Evolutionary conservation across 306 rosid species (phyloP), one percentile per base, ranked within the genome.

Genomic region (Begonia fuchsioides): DNA sequence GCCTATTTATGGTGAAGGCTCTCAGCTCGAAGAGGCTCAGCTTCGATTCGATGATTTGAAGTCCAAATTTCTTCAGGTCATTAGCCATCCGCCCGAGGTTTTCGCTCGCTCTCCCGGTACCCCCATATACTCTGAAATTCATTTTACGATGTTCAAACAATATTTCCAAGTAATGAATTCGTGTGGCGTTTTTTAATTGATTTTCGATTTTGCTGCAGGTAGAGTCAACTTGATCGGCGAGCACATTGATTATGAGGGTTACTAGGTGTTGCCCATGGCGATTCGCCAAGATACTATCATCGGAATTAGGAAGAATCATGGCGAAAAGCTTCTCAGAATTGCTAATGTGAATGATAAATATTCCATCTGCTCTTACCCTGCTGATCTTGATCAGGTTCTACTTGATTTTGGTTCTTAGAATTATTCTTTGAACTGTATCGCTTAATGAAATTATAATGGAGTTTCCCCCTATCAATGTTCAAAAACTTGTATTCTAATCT

Each of bases 181-280:
- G 26, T 15, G 17, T 19, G 3, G 46, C n/a, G n/a, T n/a, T 3
- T 13, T 8, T 32, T 47, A 45, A 32, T 17, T 60, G 17, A 1
- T n/a, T 2, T 13, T 47, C 9, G 12, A 9, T 13, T 13, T 18
- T 2, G 3, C 18, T 59, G 73, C 64, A 90, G 98, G 96, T 67
- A 90, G 98, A 62, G 98, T 90, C 76, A 90, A 90, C 67, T 75
- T 90, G 90, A 85, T 90, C 19, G 98, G 98, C 45, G 98, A 90
- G 71, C 96, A 90, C 41, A 85, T 90, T 62, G 98, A 90, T 44
- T 85, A 90, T 56, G 94, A 85, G 45, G 98, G 98, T 0, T 90
- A 90, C 68, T 90, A 95, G 11, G 98, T 90, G 68, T 60, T 90
- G 83, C 98, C 98, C 40, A 85, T 90, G 98, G 98, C 98, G 9